Conservation (phyloP, 129 eudicot species). For the Ambrosia artemisiifolia region DNA sequence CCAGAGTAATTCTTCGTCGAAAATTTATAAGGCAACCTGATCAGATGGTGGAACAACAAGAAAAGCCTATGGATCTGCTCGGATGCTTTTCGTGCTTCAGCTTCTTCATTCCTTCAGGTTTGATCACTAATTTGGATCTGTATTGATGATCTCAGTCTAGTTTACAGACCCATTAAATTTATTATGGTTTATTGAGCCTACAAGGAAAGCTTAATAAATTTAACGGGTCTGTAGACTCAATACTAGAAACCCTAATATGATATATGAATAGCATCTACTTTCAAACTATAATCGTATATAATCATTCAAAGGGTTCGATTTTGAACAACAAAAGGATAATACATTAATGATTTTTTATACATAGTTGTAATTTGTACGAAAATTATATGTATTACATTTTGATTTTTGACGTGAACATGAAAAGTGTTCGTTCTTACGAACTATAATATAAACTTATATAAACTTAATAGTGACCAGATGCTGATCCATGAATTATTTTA, state of each 20-base stretch:
- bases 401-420: neutral
- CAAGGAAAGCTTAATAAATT: too few relatives aligned
- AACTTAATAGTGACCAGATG: too few relatives aligned
- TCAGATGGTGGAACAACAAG: neutral
- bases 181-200: too few relatives aligned
- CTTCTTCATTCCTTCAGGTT: constrained; percentile 48
- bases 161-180: too few relatives aligned
- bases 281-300: neutral
- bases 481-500: too few relatives aligned
- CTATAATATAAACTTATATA: neutral
- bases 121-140: neutral
- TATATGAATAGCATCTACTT: neutral
- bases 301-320: neutral
- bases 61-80: constrained; percentile 23
- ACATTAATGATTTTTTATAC: neutral
- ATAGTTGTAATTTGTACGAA: neutral
- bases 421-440: neutral
- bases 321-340: neutral
- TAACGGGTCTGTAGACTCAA: too few relatives aligned
- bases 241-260: too few relatives aligned
- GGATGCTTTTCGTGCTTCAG: constrained; percentile 71
- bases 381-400: neutral
- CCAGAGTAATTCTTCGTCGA: constrained; percentile 60
- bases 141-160: too few relatives aligned
- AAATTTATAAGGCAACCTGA: constrained; percentile 15